Evolutionary conservation across 2,329 filamentous ascomycete genomes (phyloP), one percentile per base, ranked within the genome.

Genomic region (Sclerotinia nivalis): DNA sequence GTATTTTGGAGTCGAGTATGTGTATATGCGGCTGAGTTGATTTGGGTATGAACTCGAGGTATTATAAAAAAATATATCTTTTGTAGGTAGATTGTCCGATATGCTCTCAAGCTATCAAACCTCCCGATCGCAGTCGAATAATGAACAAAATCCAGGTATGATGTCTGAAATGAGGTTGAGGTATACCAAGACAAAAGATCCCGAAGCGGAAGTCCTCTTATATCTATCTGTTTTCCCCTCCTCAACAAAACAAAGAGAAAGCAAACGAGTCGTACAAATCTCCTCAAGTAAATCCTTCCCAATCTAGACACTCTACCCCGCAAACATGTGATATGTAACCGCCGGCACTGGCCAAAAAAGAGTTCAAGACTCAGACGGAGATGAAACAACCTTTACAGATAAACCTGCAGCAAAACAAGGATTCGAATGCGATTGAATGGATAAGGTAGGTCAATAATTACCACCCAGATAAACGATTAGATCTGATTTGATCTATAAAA

Each of bases 221-320:
- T 65, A 65, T 52, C 31, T 52, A 52, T 40, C 13, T n/a, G 40
- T 31, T 40, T 40, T 22, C 15, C 47, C n/a, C 12, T 34, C 31
- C 61, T 43, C 47, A 25, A 34, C 47, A 52, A n/a, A 52, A 50
- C 31, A 64, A 64, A 64, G 28, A 64, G 22, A 52, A 10, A 43
- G 40, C 40, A 43, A 7, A 6, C 40, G 12, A 50, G 60, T 49
- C 58, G 58, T 60, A 45, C 40, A 20, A 28, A 45, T 20, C 40
- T 31, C 59, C 25, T 18, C 59, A 43, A 49, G 49, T 40, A 43
- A 54, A 65, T 65, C 47, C 31, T 52, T 40, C 25, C 47, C 34
- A 65, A 52, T 40, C 61, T 40, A 50, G 61, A 40, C 22, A 25
- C 61, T 12, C 49, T 28, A 37, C 61, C 49, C 31, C n/a, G 40